These are phyloP conservation scores for Narthecium ossifragum DNA, from an alignment of 106 monocot genomes.

Conservation along the genomic window DNA sequence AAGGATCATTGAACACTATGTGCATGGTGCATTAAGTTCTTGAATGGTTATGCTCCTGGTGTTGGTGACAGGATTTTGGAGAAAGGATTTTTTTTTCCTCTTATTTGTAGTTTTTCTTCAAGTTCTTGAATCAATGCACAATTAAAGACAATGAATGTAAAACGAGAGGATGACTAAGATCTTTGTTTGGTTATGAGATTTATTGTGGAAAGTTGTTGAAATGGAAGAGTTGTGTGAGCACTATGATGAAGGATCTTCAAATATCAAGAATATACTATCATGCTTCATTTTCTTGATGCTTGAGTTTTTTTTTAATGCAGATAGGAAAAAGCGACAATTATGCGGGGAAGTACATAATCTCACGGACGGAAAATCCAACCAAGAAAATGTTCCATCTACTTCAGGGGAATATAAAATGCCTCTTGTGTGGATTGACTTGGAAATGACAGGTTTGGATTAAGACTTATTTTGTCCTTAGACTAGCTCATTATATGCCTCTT, in stretches of 20 bases:
- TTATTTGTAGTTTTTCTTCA: too few relatives aligned
- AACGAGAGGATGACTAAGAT: too few relatives aligned
- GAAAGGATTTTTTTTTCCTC: too few relatives aligned
- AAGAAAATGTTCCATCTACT: conserved; percentile 7
- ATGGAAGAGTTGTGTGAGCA: background rate
- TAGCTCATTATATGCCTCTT: background rate
- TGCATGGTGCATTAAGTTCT: too few relatives aligned
- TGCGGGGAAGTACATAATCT: background rate
- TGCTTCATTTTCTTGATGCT: too few relatives aligned
- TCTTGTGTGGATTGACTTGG: conserved; percentile 83
- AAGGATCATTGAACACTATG: too few relatives aligned
- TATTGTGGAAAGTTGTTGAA: background rate
- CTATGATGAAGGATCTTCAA: too few relatives aligned
- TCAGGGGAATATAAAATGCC: conserved; percentile 34
- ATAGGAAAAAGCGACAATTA: conserved; percentile 6
- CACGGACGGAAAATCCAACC: conserved; percentile 5
- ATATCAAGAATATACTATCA: too few relatives aligned
- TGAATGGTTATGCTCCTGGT: too few relatives aligned
- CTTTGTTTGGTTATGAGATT: background rate
- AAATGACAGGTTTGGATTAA: conserved; percentile 62
- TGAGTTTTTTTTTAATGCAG: conserved; percentile 13
- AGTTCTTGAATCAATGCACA: too few relatives aligned
- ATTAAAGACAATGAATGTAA: too few relatives aligned
- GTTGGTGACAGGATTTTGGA: background rate
- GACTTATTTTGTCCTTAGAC: too few relatives aligned